phyloP scores from a whole-genome alignment of 208 protist genomes.

The Crithidia bombi region DNA sequence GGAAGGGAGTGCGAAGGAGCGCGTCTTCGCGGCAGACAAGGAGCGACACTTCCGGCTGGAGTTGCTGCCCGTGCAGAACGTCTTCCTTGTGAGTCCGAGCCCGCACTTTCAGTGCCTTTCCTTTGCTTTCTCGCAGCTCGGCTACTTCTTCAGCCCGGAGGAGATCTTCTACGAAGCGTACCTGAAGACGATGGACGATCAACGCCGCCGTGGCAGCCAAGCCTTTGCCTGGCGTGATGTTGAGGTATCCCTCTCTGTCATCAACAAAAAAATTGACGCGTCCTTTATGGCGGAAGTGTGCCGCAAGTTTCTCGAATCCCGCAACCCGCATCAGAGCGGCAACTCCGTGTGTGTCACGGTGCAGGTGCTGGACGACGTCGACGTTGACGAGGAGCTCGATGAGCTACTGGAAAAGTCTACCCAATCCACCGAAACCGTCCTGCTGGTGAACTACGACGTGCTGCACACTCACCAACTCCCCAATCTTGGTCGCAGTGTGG shows the following conservation, averaged over 20 bases:
- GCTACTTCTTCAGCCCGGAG: constrained; percentile 86
- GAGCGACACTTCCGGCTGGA: constrained; percentile 58
- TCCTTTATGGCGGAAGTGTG: constrained; percentile 81
- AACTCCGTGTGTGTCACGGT: constrained; percentile 44
- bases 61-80: constrained; percentile 79
- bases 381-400: constrained; percentile 71
- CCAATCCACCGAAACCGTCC: constrained; percentile 51
- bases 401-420: constrained; percentile 72
- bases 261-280: constrained; percentile 86
- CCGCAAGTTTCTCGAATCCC: constrained; percentile 82
- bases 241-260: constrained; percentile 86
- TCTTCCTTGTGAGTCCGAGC: constrained; percentile 85
- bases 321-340: constrained; percentile 35
- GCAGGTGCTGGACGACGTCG: constrained; percentile 77
- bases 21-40: constrained; percentile 51
- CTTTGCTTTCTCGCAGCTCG: constrained; percentile 82
- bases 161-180: constrained; percentile 93
- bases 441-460: constrained; percentile 87
- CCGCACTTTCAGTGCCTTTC: constrained; percentile 89
- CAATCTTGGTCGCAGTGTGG: constrained; percentile 74
- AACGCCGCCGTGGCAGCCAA: constrained; percentile 83
- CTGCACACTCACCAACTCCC: constrained; percentile 59
- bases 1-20: constrained; percentile 8
- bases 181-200: constrained; percentile 86
- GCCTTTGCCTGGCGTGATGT: constrained; percentile 90